phyloP scores from a whole-genome alignment of 192 early-diverging fungal genomes.

The Rhizophagus sp. region DNA sequence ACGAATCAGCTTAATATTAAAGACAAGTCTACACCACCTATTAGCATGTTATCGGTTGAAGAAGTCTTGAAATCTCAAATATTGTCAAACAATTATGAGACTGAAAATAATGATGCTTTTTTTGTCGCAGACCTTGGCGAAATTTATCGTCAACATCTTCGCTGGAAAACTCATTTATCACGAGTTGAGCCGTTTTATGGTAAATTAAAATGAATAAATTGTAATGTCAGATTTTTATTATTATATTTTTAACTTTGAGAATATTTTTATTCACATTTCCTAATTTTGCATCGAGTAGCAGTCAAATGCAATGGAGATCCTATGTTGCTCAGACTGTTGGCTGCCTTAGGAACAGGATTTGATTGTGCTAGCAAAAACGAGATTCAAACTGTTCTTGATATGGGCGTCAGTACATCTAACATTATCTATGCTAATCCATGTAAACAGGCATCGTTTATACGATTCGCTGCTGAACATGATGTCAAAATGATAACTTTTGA shows the following conservation, averaged over 20 bases:
- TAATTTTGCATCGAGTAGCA: slow-evolving; percentile 49
- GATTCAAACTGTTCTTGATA: slow-evolving; percentile 76
- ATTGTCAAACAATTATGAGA: slow-evolving; percentile 35
- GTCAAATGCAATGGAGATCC: slow-evolving; percentile 98
- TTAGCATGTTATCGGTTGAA: slow-evolving; percentile 17
- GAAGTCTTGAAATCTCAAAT: slow-evolving; percentile 16
- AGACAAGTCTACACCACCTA: neutral
- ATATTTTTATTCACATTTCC: neutral
- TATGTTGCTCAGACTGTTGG: slow-evolving; percentile 79
- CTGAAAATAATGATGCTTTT: slow-evolving; percentile 85
- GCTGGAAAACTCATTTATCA: slow-evolving; percentile 82
- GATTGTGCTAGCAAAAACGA: slow-evolving; percentile 97
- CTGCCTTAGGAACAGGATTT: slow-evolving; percentile 84
- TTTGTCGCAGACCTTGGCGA: slow-evolving; percentile 94
- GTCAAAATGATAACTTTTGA: slow-evolving; percentile 98
- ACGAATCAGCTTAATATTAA: neutral
- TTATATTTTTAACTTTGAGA: slow-evolving; percentile 10
- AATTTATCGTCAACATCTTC: slow-evolving; percentile 82
- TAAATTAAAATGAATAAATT: slow-evolving; percentile 36
- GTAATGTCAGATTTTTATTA: neutral
- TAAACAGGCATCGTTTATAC: slow-evolving; percentile 95
- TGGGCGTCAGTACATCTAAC: slow-evolving; percentile 68
- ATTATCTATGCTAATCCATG: slow-evolving; percentile 99
- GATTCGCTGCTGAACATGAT: slow-evolving; percentile 72
- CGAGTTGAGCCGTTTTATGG: slow-evolving; percentile 96